Base-by-base conservation (phyloP, 2,329 filamentous ascomycete species). In the Fusarium aywerte region DNA sequence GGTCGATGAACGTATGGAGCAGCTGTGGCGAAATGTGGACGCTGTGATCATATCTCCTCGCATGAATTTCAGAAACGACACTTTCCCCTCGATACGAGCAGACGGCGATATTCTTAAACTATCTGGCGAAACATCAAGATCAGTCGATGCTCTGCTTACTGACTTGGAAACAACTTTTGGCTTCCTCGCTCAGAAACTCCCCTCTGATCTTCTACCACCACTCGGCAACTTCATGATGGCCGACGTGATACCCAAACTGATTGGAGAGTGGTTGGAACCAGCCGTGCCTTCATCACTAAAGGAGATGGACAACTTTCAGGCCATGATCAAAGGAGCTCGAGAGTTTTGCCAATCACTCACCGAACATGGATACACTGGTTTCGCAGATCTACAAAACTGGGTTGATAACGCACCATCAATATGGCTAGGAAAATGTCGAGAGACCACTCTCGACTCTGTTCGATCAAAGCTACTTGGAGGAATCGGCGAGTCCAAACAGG, bases 371-470 rank as follows among this genome's bases (percentile, higher is more conserved):
- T 95, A 92, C 84, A 82, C 84, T 16, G 84, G 84, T 6, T 82
- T 86, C 45, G 81, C 84, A 15, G 86, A 90, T 31, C 80, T 99
- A 35, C 83, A 87, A 42, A 88, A 92, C 23, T 99, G 96, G 95
- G 89, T 92, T 0, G 87, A 89, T 38, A 89, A 90, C 63, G 91
- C 92, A 1, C 92, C 93, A 0, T 88, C 88, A 58, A 89, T 93
- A 25, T 99, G 96, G 96, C 84, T 98, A 15, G 87, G 87, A 3
- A 95, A 93, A 75, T 90, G 93, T 68, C 89, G 92, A 72, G 93
- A 97, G 73, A 88, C 85, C 32, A 89, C 92, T 0, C 84, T 99
- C 23, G 90, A 94, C 63, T 85, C 86, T 32, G 88, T 96, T 13
- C 88, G 96, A 23, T 85, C 80, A 20, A 86, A 90, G 43, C 83